These are phyloP conservation scores for Cercospora sp. DNA, from an alignment of 2,329 filamentous ascomycete species.

Conservation along the genomic window DNA sequence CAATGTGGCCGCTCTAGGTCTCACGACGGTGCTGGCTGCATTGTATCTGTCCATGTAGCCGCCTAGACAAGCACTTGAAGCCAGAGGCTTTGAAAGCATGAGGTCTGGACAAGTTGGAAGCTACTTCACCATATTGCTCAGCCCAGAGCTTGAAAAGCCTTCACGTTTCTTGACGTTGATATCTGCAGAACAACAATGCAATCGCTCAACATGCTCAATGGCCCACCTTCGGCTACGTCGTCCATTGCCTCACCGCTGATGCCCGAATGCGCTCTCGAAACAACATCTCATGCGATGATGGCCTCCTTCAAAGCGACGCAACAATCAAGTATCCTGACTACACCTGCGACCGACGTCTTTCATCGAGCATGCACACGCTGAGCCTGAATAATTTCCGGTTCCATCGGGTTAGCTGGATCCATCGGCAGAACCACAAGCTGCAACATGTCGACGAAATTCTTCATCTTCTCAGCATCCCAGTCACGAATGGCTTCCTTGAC, in stretches of 20 bases:
- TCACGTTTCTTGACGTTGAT: neutral
- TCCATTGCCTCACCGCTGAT: neutral
- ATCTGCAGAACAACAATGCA: neutral
- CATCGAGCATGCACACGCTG: neutral
- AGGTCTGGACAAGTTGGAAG: neutral
- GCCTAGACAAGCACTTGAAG: neutral
- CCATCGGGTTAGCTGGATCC: neutral
- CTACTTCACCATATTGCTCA: neutral
- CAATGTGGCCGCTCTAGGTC: neutral
- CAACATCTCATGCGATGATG: neutral
- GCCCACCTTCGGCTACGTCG: neutral
- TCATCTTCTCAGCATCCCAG: neutral
- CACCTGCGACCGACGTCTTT: no score
- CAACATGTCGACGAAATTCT: neutral
- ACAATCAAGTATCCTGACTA: neutral
- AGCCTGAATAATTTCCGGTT: neutral
- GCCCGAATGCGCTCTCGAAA: neutral
- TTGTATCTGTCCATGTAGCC: neutral
- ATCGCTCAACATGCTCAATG: neutral
- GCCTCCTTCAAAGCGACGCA: neutral
- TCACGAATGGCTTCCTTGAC: neutral
- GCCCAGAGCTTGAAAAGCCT: neutral
- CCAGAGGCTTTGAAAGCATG: neutral
- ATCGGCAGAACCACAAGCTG: neutral
- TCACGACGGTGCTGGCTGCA: neutral